phyloP scores from a whole-genome alignment of 768 basidiomycete genomes.

The Serendipita indica region DNA sequence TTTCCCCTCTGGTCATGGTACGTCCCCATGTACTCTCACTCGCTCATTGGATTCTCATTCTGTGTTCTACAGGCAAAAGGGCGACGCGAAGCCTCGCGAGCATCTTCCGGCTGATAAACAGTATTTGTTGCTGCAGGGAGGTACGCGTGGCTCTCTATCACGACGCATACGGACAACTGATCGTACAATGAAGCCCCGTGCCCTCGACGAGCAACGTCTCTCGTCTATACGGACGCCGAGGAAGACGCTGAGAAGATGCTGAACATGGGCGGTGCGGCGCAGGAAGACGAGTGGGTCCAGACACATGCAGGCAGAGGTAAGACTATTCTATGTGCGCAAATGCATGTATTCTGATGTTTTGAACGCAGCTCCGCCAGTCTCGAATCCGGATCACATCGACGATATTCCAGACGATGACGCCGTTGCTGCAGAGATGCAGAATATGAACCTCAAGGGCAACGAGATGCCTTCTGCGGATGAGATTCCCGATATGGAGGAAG shows the following conservation, averaged over 20 bases:
- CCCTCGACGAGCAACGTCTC: conserved; percentile 78
- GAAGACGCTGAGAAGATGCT: conserved; percentile 92
- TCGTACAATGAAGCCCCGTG: conserved; percentile 53
- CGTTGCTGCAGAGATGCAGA: conserved; percentile 16
- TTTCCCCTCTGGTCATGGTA: conserved; percentile 97
- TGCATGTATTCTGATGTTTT: conserved; percentile 19
- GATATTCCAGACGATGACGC: conserved; percentile 81
- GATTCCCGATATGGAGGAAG: conserved; percentile 98
- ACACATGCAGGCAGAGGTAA: conserved; percentile 70
- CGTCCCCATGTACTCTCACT: conserved; percentile 18
- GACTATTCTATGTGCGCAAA: conserved; percentile 5
- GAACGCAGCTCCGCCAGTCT: conserved; percentile 33
- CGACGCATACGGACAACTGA: neutral
- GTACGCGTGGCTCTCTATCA: conserved; percentile 19
- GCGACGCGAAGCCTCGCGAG: conserved; percentile 75
- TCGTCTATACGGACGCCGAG: conserved; percentile 89
- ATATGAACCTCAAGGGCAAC: conserved; percentile 13
- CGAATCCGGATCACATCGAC: conserved; percentile 51
- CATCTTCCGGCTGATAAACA: conserved; percentile 94
- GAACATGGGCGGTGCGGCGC: conserved; percentile 44
- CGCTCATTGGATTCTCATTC: conserved; percentile 8
- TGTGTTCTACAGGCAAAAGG: conserved; percentile 60
- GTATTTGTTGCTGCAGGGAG: conserved; percentile 83
- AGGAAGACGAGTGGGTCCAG: conserved; percentile 90
- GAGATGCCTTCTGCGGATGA: conserved; percentile 91